phyloP scores from a whole-genome alignment of 78 protist genomes.

The Tieghemostelium lacteum region DNA sequence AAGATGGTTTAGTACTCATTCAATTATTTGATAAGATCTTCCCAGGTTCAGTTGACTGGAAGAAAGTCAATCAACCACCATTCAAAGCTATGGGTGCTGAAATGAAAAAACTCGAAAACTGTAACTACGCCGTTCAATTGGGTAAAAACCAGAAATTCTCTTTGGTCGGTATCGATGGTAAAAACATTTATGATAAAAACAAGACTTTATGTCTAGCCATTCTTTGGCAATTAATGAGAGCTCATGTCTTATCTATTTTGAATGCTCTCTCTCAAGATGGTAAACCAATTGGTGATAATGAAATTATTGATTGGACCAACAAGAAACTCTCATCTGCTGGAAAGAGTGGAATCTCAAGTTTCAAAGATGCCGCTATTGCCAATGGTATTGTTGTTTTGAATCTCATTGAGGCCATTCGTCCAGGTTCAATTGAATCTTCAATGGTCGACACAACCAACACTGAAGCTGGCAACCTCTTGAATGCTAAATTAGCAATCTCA shows the following conservation, averaged over 20 bases:
- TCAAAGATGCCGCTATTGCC: slow-evolving; percentile 84
- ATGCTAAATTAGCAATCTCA: slow-evolving; percentile 84
- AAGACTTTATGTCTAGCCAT: slow-evolving; percentile 61
- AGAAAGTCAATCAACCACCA: slow-evolving; percentile 83
- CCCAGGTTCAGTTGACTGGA: slow-evolving; percentile 92
- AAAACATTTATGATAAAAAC: slow-evolving; percentile 80
- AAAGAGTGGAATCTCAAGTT: slow-evolving; percentile 61
- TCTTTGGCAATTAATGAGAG: slow-evolving; percentile 92
- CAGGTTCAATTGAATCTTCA: slow-evolving; percentile 80
- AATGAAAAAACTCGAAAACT: slow-evolving; percentile 86
- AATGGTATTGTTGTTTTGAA: slow-evolving; percentile 82
- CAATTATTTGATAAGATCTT: slow-evolving; percentile 92
- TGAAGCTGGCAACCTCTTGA: slow-evolving; percentile 83
- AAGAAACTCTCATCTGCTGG: slow-evolving; percentile 27
- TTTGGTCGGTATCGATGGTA: slow-evolving; percentile 87
- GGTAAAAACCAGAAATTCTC: slow-evolving; percentile 73
- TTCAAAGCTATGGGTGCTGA: slow-evolving; percentile 70
- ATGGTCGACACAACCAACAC: slow-evolving; percentile 63
- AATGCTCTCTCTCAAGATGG: slow-evolving; percentile 42
- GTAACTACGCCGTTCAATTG: slow-evolving; percentile 82
- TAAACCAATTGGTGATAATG: slow-evolving; percentile 85
- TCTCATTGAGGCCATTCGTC: slow-evolving; percentile 87
- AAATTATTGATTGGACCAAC: slow-evolving; percentile 89
- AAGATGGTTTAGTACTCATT: slow-evolving; percentile 91
- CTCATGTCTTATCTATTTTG: slow-evolving; percentile 69